Evolutionary conservation across 2,329 filamentous ascomycete species (phyloP).

Genomic region (Penicillium sp.): DNA sequence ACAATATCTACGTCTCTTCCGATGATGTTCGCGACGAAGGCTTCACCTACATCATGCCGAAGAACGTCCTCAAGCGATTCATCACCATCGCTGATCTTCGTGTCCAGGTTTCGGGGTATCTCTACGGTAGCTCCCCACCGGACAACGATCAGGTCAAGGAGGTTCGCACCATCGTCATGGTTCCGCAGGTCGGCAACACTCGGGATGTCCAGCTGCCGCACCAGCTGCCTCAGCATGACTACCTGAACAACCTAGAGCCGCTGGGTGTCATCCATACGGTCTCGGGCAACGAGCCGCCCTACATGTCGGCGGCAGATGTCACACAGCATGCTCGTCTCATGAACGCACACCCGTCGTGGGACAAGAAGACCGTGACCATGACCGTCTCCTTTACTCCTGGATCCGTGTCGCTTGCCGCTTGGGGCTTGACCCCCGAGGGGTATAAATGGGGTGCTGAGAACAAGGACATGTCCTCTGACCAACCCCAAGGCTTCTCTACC

Average conservation of each 20-base stretch:
- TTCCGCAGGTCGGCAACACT: constrained; percentile 91
- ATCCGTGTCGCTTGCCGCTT: constrained; percentile 90
- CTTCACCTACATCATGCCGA: constrained; percentile 96
- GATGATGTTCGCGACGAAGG: constrained; percentile 90
- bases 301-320: constrained; percentile 94
- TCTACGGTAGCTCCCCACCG: constrained; percentile 87
- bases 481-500: constrained; percentile 89
- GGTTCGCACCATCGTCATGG: constrained; percentile 92
- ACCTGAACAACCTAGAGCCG: constrained; percentile 80
- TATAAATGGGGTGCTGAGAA: constrained; percentile 98
- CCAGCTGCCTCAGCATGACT: constrained; percentile 86
- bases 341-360: constrained; percentile 75
- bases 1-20: constrained; percentile 98
- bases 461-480: constrained; percentile 86
- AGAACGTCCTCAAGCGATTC: constrained; percentile 97
- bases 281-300: constrained; percentile 89
- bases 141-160: constrained; percentile 98
- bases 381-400: constrained; percentile 95
- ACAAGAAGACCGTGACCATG: constrained; percentile 90
- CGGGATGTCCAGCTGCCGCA: constrained; percentile 89
- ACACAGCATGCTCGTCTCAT: constrained; percentile 91
- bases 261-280: constrained; percentile 94
- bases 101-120: constrained; percentile 92
- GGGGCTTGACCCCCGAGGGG: constrained; percentile 85
- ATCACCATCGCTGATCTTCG: constrained; percentile 96